Evolutionary conservation across 1,284 basidiomycete species (phyloP), one percentile per base, ranked within the genome.

Genomic region (Ceratobasidium sp.): DNA sequence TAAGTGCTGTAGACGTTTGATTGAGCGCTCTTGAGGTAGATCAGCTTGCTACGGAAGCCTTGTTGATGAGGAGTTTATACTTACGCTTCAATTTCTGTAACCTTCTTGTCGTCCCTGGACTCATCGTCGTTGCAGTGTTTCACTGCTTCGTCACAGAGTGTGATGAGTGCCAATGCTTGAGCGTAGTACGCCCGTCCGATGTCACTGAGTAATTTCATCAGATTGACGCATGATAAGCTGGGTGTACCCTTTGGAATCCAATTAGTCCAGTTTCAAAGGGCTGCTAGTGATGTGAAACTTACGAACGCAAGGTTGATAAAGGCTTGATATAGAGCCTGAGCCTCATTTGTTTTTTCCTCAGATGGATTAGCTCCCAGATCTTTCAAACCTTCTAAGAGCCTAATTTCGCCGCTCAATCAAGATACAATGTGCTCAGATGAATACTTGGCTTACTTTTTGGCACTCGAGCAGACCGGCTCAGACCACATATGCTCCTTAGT

Each of bases 401-500:
- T 61, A 33, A 4, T 61, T 61, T 61, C 28, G 33, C 13, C 13
- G 28, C 23, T 48, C 9, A 7, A 17, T 48, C 46, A 61, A 61
- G 4, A 28, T 28, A 38, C 23, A 3, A 23, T 17, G 28, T 15
- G 17, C 26, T 28, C 57, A 6, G 9, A 61, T 9, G 17, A 7
- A 48, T 48, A 17, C 3, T 48, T 48, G 28, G 33, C 57, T 33
- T 61, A 61, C 57, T 6, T 26, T 33, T 61, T 1, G 33, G 57
- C 57, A 15, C 28, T 61, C 57, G 26, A 26, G 28, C 57, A 61
- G 10, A 61, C 57, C 13, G 26, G 23, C 1, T 61, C 28, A 7
- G 57, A 61, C 57, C 57, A 28, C 57, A 61, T 26, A 38, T 61
- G 57, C 28, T 61, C 33, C 57, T 38, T 3, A 28, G 57, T 61